Conservation (phyloP, 2,329 filamentous ascomycete genomes). For the Aspergillaceae sp. region DNA sequence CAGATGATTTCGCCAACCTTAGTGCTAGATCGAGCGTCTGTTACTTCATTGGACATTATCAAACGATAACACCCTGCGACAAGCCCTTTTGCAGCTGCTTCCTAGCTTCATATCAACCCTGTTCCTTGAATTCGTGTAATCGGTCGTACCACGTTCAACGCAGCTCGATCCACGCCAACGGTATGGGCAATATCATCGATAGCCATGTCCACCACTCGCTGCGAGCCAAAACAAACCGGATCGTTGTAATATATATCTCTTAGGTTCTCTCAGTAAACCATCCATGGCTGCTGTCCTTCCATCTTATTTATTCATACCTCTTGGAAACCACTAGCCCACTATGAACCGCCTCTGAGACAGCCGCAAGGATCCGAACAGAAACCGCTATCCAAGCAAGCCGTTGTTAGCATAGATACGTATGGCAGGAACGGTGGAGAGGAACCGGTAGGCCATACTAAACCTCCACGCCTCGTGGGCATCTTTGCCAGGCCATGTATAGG, state of each 20-base stretch:
- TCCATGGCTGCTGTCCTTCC: neutral
- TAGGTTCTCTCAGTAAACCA: neutral
- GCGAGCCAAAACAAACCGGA: conserved; percentile 50
- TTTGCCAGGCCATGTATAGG: conserved; percentile 48
- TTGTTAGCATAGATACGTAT: neutral
- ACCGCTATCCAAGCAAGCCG: conserved; percentile 36
- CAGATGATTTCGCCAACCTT: conserved; percentile 15
- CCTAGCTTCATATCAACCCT: conserved; percentile 16
- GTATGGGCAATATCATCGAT: conserved; percentile 56
- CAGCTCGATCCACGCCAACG: conserved; percentile 46
- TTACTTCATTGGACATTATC: conserved; percentile 9
- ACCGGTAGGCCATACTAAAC: conserved; percentile 21
- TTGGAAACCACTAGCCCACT: conserved; percentile 47
- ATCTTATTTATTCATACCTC: conserved; percentile 31
- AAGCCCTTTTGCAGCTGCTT: conserved; percentile 38
- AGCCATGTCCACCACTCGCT: conserved; percentile 49
- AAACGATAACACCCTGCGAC: conserved; percentile 28
- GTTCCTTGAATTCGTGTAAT: neutral
- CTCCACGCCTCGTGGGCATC: conserved; percentile 50
- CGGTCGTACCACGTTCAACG: conserved; percentile 49
- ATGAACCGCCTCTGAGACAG: conserved; percentile 46
- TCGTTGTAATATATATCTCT: conserved; percentile 59
- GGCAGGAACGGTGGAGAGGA: neutral
- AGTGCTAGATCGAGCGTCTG: conserved; percentile 33
- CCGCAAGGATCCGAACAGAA: conserved; percentile 47